These are phyloP conservation scores for Tetratostichococcus sp. DNA, from an alignment of 139 green algal genomes.

Conservation along the genomic window DNA sequence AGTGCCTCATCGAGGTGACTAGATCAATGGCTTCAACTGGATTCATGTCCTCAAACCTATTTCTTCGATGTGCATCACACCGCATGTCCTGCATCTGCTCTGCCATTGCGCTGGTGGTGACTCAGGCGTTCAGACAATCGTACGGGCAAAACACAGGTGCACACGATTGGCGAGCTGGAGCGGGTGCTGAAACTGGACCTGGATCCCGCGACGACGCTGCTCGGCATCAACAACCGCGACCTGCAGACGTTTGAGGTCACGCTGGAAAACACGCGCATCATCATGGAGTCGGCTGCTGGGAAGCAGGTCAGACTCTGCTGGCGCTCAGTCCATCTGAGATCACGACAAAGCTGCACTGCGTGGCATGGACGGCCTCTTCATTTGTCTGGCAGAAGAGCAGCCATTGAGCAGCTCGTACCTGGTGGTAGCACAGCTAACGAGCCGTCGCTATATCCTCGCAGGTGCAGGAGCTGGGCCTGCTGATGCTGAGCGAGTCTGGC, in stretches of 20 bases:
- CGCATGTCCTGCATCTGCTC: neutral
- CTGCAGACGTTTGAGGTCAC: conserved; percentile 95
- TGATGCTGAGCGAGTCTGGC: conserved; percentile 92
- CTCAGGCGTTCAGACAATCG: no score
- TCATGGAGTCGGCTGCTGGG: conserved; percentile 79
- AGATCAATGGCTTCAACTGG: no score
- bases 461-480: conserved; percentile 66
- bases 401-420: no score
- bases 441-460: no score
- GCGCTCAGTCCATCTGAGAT: neutral
- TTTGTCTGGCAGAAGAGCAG: no score
- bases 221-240: conserved; percentile 99
- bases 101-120: neutral
- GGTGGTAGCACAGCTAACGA: no score
- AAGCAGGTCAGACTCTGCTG: conserved; percentile 49
- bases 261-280: conserved; percentile 70
- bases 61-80: no score
- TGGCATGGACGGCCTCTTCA: no score
- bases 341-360: conserved; percentile 1
- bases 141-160: no score
- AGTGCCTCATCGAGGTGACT: conserved; percentile 64
- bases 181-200: conserved; percentile 82
- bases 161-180: conserved; percentile 87
- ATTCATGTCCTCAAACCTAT: no score
- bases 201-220: conserved; percentile 60